Base-by-base conservation (phyloP, 495 filamentous ascomycete species). In the Cetradonia linearis region DNA sequence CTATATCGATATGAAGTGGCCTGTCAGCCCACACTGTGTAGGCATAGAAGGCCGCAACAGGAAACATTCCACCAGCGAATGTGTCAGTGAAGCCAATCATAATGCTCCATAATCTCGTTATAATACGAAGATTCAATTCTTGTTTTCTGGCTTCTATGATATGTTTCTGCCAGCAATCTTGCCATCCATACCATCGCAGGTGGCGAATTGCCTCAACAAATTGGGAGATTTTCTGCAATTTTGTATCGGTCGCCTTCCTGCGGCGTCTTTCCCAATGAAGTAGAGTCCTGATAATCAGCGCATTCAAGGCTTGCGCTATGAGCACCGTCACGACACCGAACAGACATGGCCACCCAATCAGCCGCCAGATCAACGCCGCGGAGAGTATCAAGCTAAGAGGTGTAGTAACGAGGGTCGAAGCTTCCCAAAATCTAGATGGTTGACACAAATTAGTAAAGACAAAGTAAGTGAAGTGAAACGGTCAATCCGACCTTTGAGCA, bases 101-200 rank as follows among this genome's bases (percentile, higher is more conserved):
- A 30, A 83, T 77, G 28, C 65, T 71, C 73, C 82, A 85, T 8
- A 91, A 59, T 54, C 76, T 81, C 1, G 84, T 83, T 3, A 84
- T 70, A n/a, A 92, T 74, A 14, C 83, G 78, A 16, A 85, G 71
- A 30, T 79, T 75, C 58, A 94, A 61, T 66, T 94, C 89, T 31
- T 77, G 72, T 55, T 84, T 77, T 44, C 89, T 77, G 27, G 83
- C 78, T 56, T 82, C 77, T 80, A 92, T 82, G 60, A 92, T 86
- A 55, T 80, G 78, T 18, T 70, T 74, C 28, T 91, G 80, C 89
- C 89, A 94, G 52, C 83, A 77, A 55, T 82, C 77, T 70, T 94
- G 87, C 89, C 89, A 94, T 36, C 84, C 87, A 67, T 94, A 91
- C 84, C 86, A 94, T 14, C 89, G 81, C 25, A 94, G 75, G 65